Conservation (phyloP, 1,284 basidiomycete species). For the Naganishia albida region DNA sequence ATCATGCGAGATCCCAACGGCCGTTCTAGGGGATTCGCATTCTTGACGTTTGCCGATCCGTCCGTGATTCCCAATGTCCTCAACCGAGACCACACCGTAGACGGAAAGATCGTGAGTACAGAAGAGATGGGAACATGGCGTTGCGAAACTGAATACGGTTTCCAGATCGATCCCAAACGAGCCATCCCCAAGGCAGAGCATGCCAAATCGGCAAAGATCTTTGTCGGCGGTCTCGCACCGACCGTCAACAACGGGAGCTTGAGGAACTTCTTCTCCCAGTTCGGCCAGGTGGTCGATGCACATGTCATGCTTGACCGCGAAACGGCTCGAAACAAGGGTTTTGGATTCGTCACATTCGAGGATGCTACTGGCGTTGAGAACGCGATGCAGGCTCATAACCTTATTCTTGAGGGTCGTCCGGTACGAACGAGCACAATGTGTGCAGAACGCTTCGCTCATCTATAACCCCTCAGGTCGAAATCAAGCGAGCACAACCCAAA, state of each 20-base stretch:
- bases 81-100: constrained; percentile 82
- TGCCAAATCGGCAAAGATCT: constrained; percentile 86
- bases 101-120: constrained; percentile 82
- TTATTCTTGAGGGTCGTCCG: constrained; percentile 88
- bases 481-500: constrained; percentile 87
- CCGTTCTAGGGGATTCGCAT: constrained; percentile 89
- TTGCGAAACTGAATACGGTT: not conserved
- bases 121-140: no score
- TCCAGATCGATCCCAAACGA: constrained; percentile 97
- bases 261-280: constrained; percentile 85
- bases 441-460: not conserved
- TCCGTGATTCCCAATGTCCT: constrained; percentile 86
- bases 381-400: constrained; percentile 77
- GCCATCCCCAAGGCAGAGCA: constrained; percentile 95
- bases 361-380: constrained; percentile 83
- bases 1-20: constrained; percentile 93
- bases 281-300: constrained; percentile 89
- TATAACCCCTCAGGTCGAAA: constrained; percentile 70
- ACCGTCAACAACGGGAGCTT: constrained; percentile 91
- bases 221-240: constrained; percentile 91
- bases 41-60: constrained; percentile 85
- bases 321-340: constrained; percentile 92
- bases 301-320: constrained; percentile 99
- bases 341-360: constrained; percentile 92
- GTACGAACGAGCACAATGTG: constrained; percentile 56